phyloP scores from a whole-genome alignment of 768 basidiomycete genomes.

The Serendipita sp. region DNA sequence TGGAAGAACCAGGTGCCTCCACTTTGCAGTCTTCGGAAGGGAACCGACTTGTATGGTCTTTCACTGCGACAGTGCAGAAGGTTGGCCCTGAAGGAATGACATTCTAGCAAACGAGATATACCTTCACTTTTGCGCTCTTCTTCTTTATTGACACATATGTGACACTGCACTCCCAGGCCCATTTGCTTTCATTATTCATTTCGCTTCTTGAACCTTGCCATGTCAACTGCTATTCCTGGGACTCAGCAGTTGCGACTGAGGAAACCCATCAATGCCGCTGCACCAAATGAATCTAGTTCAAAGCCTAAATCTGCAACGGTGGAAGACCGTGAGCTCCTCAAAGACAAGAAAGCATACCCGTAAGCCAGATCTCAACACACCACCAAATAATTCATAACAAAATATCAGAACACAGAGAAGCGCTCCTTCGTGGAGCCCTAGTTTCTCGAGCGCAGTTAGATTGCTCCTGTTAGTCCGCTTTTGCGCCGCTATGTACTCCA shows the following conservation, averaged over 20 bases:
- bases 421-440: constrained; percentile 71
- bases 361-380: background rate
- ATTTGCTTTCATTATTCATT: too few relatives aligned
- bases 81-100: background rate
- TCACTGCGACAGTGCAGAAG: background rate
- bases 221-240: background rate
- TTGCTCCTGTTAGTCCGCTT: constrained; percentile 69
- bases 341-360: background rate
- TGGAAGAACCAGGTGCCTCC: background rate
- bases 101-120: background rate
- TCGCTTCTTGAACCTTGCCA: background rate
- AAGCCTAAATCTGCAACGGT: background rate
- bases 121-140: background rate
- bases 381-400: background rate
- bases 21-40: background rate
- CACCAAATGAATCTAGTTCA: background rate
- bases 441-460: constrained; percentile 69
- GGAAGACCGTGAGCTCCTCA: background rate
- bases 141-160: background rate
- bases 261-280: background rate
- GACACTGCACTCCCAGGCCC: too few relatives aligned
- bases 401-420: constrained; percentile 25
- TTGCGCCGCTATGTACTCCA: constrained; percentile 83
- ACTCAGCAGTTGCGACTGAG: background rate
- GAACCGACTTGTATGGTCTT: background rate